Percentiles rank a stretch among this genome's conserved stretches.
Evolutionary conservation across 2,329 filamentous ascomycete genomes (phyloP).

Genomic region (Sordariomycetes sp.): DNA sequence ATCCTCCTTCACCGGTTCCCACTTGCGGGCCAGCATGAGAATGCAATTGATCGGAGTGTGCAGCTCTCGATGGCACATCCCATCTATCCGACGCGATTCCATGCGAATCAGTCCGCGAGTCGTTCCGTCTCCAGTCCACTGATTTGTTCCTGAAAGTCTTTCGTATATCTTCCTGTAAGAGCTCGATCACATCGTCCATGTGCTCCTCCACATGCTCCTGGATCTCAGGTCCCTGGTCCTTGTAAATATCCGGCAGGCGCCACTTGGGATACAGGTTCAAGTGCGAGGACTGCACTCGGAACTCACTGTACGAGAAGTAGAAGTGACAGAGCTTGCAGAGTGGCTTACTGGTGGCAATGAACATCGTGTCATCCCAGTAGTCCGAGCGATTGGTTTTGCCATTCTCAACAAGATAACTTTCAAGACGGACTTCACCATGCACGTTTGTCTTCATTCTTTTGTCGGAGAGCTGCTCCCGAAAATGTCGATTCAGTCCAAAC

Average conservation of each 20-base stretch:
- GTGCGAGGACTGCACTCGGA: slow-evolving; percentile 15
- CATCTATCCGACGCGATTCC: background rate
- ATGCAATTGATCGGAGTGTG: too few relatives aligned
- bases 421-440: slow-evolving; percentile 19
- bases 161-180: slow-evolving; percentile 28
- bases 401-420: slow-evolving; percentile 9
- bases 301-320: slow-evolving; percentile 16
- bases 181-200: slow-evolving; percentile 18
- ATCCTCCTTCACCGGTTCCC: too few relatives aligned
- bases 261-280: slow-evolving; percentile 23
- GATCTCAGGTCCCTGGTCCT: slow-evolving; percentile 1
- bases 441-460: slow-evolving; percentile 13
- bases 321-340: slow-evolving; percentile 21
- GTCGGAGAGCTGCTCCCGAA: slow-evolving; percentile 6
- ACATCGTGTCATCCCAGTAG: slow-evolving; percentile 18
- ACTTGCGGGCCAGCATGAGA: too few relatives aligned
- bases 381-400: background rate
- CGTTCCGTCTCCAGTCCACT: slow-evolving; percentile 1
- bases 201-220: slow-evolving; percentile 3
- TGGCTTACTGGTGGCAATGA: slow-evolving; percentile 25
- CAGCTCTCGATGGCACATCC: too few relatives aligned
- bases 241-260: slow-evolving; percentile 17
- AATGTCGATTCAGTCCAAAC: slow-evolving; percentile 8
- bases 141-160: slow-evolving; percentile 12
- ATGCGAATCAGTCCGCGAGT: slow-evolving; percentile 5